A percentile compares a stretch with the other conserved stretches of the same genome.
Conservation (phyloP, 2,329 filamentous ascomycete species). For the Sphaerulina musiva region DNA sequence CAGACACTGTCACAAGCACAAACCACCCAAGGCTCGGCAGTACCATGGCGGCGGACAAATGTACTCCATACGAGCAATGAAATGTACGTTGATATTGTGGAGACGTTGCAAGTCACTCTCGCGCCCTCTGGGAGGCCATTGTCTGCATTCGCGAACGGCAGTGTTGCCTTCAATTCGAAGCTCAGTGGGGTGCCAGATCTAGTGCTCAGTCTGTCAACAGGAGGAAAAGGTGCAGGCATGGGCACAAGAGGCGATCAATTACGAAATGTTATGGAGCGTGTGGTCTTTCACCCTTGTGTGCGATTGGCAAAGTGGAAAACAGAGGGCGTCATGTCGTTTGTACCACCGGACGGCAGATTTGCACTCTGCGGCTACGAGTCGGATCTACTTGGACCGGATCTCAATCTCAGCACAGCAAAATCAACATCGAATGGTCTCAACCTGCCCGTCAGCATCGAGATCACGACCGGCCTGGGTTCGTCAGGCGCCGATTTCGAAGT, state of each 20-base stretch:
- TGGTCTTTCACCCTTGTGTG: conserved; percentile 94
- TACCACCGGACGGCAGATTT: conserved; percentile 91
- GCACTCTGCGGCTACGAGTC: conserved; percentile 92
- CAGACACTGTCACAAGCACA: conserved; percentile 19
- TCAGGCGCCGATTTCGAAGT: conserved; percentile 84
- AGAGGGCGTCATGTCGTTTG: conserved; percentile 84
- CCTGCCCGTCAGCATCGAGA: conserved; percentile 72
- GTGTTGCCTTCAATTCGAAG: conserved; percentile 89
- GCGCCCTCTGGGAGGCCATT: conserved; percentile 85
- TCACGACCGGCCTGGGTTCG: conserved; percentile 71
- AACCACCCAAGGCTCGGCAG: conserved; percentile 40
- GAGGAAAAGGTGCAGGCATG: conserved; percentile 72
- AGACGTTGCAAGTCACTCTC: conserved; percentile 79
- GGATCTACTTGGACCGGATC: conserved; percentile 70
- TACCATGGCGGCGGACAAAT: conserved; percentile 87
- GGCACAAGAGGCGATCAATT: conserved; percentile 42
- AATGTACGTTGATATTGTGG: conserved; percentile 90
- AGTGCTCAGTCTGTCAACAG: conserved; percentile 69
- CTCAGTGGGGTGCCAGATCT: conserved; percentile 92
- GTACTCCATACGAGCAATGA: conserved; percentile 96
- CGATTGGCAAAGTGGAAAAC: conserved; percentile 85
- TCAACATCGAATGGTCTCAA: conserved; percentile 50
- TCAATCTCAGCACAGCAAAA: conserved; percentile 21
- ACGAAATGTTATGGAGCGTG: conserved; percentile 63
- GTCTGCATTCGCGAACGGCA: conserved; percentile 80